Evolutionary conservation across 1,284 basidiomycete genomes (phyloP), one percentile per base, ranked within the genome.

Genomic region (Hymenochaete sp.): DNA sequence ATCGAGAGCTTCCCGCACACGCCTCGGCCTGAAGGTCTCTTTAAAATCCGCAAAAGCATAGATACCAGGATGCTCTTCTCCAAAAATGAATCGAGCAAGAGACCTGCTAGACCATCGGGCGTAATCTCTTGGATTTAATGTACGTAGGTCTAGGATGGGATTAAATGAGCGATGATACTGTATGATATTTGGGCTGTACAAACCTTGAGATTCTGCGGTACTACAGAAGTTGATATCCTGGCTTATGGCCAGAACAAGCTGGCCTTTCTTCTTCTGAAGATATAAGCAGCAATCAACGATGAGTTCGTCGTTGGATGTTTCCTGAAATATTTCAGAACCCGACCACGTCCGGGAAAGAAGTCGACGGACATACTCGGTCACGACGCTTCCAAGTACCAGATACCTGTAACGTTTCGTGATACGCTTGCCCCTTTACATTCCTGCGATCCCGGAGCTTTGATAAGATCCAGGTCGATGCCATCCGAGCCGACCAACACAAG

Each of bases 201-300:
- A 58, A 75, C 77, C 69, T 56, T 71, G 67, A 13, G 67, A 68
- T 55, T 75, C 67, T 18, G 70, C 67, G 50, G 75, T 66, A 44
- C 75, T 64, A 46, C 70, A 73, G 25, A 88, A 60, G 53, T 81
- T 79, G 38, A 73, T 77, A 58, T 87, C 84, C 39, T 67, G 71
- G 45, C 77, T 83, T 56, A 77, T 75, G 33, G 86, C 56, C 43
- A 72, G 53, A 22, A 66, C 63, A 4, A 57, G 58, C 5, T 51
- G 50, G 8, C 18, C 21, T 27, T 44, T 46, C 29, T 52, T 55
- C 14, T 48, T 45, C 27, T 45, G 45, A 56, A 79, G 84, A 58
- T 75, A 82, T 51, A 68, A 61, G 55, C 77, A 82, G 54, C 84
- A 88, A 57, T 86, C 83, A 35, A 82, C 61, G 53, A 88, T 85